Conservation (phyloP, 2,329 filamentous ascomycete genomes). For the Alternaria infectoria region DNA sequence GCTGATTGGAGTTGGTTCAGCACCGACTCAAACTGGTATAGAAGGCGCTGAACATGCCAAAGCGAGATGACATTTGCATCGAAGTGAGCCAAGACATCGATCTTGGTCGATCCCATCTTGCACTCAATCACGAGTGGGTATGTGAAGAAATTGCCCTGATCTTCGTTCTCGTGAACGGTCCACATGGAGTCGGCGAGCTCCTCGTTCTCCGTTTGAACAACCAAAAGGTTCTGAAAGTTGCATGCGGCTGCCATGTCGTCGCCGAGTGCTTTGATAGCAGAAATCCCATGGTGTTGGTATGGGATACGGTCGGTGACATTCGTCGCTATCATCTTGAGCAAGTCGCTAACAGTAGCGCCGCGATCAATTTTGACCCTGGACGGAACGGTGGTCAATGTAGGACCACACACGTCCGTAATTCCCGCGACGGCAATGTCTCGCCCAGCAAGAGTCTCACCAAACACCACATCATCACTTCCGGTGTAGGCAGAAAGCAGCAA, state of each 20-base stretch:
- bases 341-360: constrained; percentile 27
- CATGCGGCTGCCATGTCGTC: constrained; percentile 63
- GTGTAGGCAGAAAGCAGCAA: constrained; percentile 30
- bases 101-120: constrained; percentile 23
- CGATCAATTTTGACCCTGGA: constrained; percentile 41
- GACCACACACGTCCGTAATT: constrained; percentile 45
- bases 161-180: constrained; percentile 34
- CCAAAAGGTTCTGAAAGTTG: constrained; percentile 62
- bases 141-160: constrained; percentile 43
- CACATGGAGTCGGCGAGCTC: constrained; percentile 33
- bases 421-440: constrained; percentile 43
- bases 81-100: constrained; percentile 36
- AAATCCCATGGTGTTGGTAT: constrained; percentile 48
- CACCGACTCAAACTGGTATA: constrained; percentile 39
- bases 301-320: constrained; percentile 39
- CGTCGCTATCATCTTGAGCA: constrained; percentile 28
- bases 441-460: constrained; percentile 43
- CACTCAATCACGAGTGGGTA: constrained; percentile 43
- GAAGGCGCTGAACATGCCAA: constrained; percentile 38
- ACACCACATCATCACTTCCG: constrained; percentile 27
- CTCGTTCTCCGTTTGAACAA: constrained; percentile 54
- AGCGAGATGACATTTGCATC: constrained; percentile 35
- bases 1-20: constrained; percentile 33
- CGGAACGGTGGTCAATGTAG: constrained; percentile 49
- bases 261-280: constrained; percentile 52